Base-by-base conservation (phyloP, 352 stramenopile species). In the Peronospora tabacina region DNA sequence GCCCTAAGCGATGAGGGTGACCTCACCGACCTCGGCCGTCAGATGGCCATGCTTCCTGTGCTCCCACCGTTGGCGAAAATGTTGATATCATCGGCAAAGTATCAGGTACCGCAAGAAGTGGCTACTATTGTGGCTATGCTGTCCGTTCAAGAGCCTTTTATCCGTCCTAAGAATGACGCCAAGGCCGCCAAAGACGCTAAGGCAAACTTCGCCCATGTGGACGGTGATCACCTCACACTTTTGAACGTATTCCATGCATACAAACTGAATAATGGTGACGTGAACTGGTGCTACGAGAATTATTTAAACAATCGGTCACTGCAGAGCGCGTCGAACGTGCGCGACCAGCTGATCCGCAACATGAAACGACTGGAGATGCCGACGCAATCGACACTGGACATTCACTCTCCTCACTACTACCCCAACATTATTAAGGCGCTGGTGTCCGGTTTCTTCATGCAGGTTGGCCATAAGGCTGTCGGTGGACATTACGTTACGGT, bases 221-320 rank as follows among this genome's bases (percentile, higher is more conserved):
- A 98, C 37, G 95, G 94, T 40, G 96, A 99, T 75, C 96, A 99
- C 65, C 78, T 98, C 44, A 98, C 96, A 34, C 70, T 99, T 33
- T 68, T 99, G 11, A 98, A 98, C 68, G 96, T 96, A 2, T 99
- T 97, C 69, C 87, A 98, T 54, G 90, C 93, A n/a, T 99, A 98
- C 70, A 95, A 98, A 62, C 71, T 97, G 19, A 88, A 94, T 56
- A 76, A 80, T 15, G 58, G 73, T 7, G 74, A 86, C 48, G 89
- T 91, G 29, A 83, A 98, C 54, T 99, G 96, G 96, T 98, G 92
- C 66, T 98, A 86, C 64, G 79, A 98, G 39, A 98, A 99, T 66
- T 99, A 98, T 56, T 75, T 99, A 52, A 98, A 98, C 70, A 83
- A 79, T 56, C 82, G 95, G 17, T 97, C 93, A 30, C 85, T 99